Percentiles rank a stretch among this genome's conserved stretches.
Conservation (phyloP, 2,329 filamentous ascomycete genomes). For the Trichoderma lentiforme region DNA sequence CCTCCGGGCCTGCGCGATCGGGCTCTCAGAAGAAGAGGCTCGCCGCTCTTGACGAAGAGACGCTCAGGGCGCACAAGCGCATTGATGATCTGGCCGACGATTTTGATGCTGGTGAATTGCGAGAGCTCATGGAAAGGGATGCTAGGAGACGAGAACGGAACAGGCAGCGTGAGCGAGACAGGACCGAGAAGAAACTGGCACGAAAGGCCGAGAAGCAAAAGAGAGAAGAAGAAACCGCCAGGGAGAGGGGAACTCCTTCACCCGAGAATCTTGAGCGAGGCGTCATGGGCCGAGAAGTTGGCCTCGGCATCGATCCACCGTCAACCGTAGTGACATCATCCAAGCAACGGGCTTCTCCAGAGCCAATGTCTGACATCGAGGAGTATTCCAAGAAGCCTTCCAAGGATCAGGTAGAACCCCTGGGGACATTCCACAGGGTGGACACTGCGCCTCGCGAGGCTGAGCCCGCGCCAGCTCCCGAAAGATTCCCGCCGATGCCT, state of each 20-base stretch:
- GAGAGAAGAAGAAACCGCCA: conserved; percentile 54
- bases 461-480: neutral
- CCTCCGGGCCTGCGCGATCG: conserved; percentile 45
- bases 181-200: conserved; percentile 61
- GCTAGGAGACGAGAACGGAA: conserved; percentile 75
- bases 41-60: conserved; percentile 58
- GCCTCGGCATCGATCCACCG: conserved; percentile 54
- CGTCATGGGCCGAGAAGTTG: conserved; percentile 57
- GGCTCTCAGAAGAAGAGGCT: conserved; percentile 52
- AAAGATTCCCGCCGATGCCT: neutral
- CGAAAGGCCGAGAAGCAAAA: conserved; percentile 65
- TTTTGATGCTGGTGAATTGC: conserved; percentile 76
- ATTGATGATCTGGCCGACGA: conserved; percentile 76
- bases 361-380: conserved; percentile 26
- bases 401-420: conserved; percentile 21
- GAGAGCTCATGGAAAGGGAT: conserved; percentile 89
- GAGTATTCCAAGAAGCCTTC: neutral
- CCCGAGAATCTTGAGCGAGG: conserved; percentile 58
- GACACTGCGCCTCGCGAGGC: conserved; percentile 24
- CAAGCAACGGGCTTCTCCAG: conserved; percentile 40
- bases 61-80: conserved; percentile 58
- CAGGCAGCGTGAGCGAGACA: conserved; percentile 63
- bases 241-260: conserved; percentile 48
- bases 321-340: conserved; percentile 56
- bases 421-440: conserved; percentile 32